A percentile compares a stretch with the other conserved stretches of the same genome.
Evolutionary conservation across 2,329 filamentous ascomycete genomes (phyloP).

Genomic region (Ophiostoma montium): DNA sequence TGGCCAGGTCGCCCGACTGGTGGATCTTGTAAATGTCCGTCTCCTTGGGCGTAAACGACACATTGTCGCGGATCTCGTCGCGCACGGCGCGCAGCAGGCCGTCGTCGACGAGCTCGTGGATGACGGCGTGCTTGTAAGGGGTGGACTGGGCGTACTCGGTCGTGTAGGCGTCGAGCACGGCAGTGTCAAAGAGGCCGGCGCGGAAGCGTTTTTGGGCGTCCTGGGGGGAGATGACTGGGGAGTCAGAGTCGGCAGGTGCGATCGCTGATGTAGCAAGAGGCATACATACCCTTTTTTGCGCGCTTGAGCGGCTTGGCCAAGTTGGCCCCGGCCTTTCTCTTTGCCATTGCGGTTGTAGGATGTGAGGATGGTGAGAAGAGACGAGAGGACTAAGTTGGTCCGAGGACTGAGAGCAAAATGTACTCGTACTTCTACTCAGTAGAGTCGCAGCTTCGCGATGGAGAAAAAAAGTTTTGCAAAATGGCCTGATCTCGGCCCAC

Average conservation of each 20-base stretch:
- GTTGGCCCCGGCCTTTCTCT: constrained; percentile 32
- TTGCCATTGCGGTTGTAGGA: constrained; percentile 1
- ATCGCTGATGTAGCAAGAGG: neutral
- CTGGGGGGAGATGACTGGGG: neutral
- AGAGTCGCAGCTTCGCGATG: no score
- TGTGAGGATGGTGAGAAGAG: neutral
- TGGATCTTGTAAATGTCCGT: constrained; percentile 99
- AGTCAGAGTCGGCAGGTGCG: neutral
- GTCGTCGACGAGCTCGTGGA: constrained; percentile 66
- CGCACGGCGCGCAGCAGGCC: constrained; percentile 73
- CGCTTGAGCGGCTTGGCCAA: constrained; percentile 32
- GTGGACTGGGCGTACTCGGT: constrained; percentile 47
- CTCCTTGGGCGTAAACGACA: constrained; percentile 95
- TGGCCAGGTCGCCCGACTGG: constrained; percentile 93
- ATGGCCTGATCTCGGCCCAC: constrained; percentile 8
- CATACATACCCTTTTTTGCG: constrained; percentile 31
- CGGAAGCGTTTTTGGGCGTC: constrained; percentile 48
- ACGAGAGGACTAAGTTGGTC: neutral
- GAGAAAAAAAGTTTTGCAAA: constrained; percentile 7
- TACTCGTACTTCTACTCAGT: no score
- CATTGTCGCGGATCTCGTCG: constrained; percentile 74
- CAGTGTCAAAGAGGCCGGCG: constrained; percentile 47
- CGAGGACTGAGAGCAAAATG: no score
- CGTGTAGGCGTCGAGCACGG: constrained; percentile 44
- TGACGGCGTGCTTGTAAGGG: constrained; percentile 87